Conservation (phyloP, 176 grass and related monocot species). For the Triticum timopheevii region DNA sequence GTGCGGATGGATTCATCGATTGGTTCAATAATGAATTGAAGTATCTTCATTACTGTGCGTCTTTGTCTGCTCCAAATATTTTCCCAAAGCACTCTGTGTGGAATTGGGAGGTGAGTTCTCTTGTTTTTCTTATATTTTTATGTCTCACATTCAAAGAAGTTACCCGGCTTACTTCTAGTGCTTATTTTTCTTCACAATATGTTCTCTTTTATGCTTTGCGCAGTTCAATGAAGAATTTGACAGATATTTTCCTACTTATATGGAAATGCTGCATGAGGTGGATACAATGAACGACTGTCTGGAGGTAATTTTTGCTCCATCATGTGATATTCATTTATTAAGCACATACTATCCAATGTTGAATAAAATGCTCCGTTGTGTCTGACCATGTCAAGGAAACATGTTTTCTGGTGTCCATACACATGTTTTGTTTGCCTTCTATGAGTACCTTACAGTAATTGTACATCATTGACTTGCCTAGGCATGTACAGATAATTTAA, state of each 20-base stretch:
- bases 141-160: neutral
- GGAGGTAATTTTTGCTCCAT: neutral
- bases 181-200: neutral
- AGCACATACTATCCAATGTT: too few species aligned
- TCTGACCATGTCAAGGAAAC: neutral
- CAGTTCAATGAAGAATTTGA: conserved; percentile 24
- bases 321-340: neutral
- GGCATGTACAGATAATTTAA: too few species aligned
- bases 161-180: neutral
- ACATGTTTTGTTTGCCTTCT: too few species aligned
- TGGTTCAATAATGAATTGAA: conserved; percentile 1
- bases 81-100: neutral
- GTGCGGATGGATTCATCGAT: neutral
- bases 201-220: neutral
- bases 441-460: too few species aligned
- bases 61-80: neutral
- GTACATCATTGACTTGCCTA: too few species aligned
- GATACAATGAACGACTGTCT: conserved; percentile 18
- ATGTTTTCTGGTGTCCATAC: too few species aligned
- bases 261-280: conserved; percentile 11
- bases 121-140: neutral
- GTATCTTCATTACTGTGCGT: neutral
- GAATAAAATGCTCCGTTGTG: neutral
- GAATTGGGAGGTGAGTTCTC: conserved; percentile 25
- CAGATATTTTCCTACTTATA: conserved; percentile 14